Evolutionary conservation across 805 yeast genomes (phyloP).

Genomic region (Maudiozyma barnettii): DNA sequence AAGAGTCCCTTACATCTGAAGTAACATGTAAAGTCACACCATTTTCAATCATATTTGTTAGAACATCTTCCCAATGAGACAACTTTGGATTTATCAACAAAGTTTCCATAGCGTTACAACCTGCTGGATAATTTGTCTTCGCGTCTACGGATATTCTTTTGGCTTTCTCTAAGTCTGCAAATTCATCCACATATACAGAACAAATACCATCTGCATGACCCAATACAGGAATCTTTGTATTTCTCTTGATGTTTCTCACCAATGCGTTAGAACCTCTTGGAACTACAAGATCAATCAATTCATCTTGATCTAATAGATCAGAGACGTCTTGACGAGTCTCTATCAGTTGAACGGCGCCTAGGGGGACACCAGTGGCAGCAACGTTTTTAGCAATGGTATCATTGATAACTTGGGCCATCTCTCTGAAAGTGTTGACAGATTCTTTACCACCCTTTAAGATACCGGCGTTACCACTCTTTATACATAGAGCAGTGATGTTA

Average conservation of each 20-base stretch:
- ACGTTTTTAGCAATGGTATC: slow-evolving; percentile 37
- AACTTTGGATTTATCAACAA: slow-evolving; percentile 44
- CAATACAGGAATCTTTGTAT: slow-evolving; percentile 89
- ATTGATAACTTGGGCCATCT: slow-evolving; percentile 65
- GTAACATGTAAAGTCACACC: slow-evolving; percentile 71
- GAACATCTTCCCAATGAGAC: slow-evolving; percentile 30
- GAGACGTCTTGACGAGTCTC: slow-evolving; percentile 85
- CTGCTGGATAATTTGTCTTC: slow-evolving; percentile 95
- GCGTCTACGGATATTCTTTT: slow-evolving; percentile 69
- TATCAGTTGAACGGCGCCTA: slow-evolving; percentile 74
- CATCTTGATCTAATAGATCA: slow-evolving; percentile 74
- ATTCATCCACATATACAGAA: slow-evolving; percentile 71
- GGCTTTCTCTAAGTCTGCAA: slow-evolving; percentile 73
- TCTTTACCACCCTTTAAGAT: slow-evolving; percentile 97
- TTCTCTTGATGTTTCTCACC: slow-evolving; percentile 74
- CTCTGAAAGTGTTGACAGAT: slow-evolving; percentile 72
- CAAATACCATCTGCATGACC: slow-evolving; percentile 99
- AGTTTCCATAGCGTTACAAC: slow-evolving; percentile 96
- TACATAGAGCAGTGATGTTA: slow-evolving; percentile 88
- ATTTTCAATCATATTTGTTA: slow-evolving; percentile 42
- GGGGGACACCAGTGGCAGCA: slow-evolving; percentile 60
- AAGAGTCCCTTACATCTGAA: slow-evolving; percentile 34
- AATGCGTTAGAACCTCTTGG: slow-evolving; percentile 96
- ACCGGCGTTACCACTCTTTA: slow-evolving; percentile 95
- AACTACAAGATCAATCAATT: slow-evolving; percentile 85